These are phyloP conservation scores for Platanus orientalis DNA, from an alignment of 164 flowering plant species.

Conservation along the genomic window DNA sequence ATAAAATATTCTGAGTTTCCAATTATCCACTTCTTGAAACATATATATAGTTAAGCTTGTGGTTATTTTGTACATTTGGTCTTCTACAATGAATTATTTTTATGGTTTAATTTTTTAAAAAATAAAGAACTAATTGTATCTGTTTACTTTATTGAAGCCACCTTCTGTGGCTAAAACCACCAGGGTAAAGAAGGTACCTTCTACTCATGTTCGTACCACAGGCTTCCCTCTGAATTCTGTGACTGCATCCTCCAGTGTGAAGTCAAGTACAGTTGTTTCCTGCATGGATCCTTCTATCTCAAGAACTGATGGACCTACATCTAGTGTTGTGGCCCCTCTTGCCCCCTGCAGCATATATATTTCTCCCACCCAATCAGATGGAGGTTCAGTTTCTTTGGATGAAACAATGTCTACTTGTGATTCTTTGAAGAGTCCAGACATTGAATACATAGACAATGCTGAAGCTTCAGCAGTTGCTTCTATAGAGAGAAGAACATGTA, in stretches of 20 bases:
- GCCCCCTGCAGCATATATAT: conserved; percentile 32
- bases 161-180: conserved; percentile 36
- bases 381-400: conserved; percentile 70
- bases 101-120: no score
- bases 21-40: background rate
- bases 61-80: no score
- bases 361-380: conserved; percentile 63
- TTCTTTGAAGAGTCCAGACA: conserved; percentile 83
- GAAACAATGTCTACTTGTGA: conserved; percentile 88
- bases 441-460: conserved; percentile 74
- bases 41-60: no score
- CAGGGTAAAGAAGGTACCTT: conserved; percentile 46
- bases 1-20: background rate
- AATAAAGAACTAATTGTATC: no score
- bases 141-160: conserved; percentile 28
- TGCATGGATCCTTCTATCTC: conserved; percentile 21
- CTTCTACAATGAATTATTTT: no score
- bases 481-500: conserved; percentile 56
- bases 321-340: conserved; percentile 20
- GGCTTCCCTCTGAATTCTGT: conserved; percentile 19
- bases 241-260: conserved; percentile 26
- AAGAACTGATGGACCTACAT: conserved; percentile 23
- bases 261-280: conserved; percentile 25
- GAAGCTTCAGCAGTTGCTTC: conserved; percentile 51
- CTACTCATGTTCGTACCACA: conserved; percentile 18